phyloP scores from a whole-genome alignment of 192 early-diverging fungal species.

The Coemansia guatemalensis region DNA sequence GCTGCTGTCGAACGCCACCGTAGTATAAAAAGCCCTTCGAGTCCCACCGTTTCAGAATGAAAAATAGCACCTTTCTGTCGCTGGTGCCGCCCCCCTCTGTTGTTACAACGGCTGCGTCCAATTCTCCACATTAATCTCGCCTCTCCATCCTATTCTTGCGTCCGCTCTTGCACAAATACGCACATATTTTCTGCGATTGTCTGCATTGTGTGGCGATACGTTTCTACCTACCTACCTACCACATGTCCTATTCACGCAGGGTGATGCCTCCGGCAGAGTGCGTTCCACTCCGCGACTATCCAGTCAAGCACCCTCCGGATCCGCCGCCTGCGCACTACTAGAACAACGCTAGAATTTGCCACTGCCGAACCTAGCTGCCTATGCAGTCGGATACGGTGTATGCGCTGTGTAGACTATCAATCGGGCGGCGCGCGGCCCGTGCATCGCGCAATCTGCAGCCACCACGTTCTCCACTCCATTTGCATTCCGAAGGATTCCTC shows the following conservation, averaged over 20 bases:
- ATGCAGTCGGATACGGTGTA: not conserved
- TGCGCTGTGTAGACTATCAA: not conserved
- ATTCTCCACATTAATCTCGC: not conserved
- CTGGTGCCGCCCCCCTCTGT: not conserved
- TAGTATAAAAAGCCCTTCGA: conserved; percentile 13
- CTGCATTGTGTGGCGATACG: not conserved
- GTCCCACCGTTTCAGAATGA: conserved; percentile 36
- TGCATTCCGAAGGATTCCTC: not conserved
- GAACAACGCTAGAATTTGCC: not conserved
- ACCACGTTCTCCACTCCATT: not conserved
- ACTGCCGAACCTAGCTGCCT: not conserved
- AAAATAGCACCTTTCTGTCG: conserved; percentile 9
- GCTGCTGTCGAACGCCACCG: not conserved
- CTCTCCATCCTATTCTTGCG: not conserved
- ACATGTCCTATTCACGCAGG: not conserved
- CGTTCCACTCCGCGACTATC: conserved; percentile 46
- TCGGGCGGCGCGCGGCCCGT: not conserved
- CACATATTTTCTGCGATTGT: not conserved
- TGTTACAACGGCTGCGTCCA: not conserved
- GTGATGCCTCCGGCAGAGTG: conserved; percentile 15
- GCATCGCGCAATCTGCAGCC: not conserved
- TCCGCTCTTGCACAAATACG: not conserved
- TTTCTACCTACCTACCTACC: not conserved
- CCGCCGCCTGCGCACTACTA: conserved; percentile 39
- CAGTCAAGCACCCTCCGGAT: conserved; percentile 53